phyloP scores from a whole-genome alignment of 228 moss, liverwort and hornwort species.

The Sphagnum magellanicum region DNA sequence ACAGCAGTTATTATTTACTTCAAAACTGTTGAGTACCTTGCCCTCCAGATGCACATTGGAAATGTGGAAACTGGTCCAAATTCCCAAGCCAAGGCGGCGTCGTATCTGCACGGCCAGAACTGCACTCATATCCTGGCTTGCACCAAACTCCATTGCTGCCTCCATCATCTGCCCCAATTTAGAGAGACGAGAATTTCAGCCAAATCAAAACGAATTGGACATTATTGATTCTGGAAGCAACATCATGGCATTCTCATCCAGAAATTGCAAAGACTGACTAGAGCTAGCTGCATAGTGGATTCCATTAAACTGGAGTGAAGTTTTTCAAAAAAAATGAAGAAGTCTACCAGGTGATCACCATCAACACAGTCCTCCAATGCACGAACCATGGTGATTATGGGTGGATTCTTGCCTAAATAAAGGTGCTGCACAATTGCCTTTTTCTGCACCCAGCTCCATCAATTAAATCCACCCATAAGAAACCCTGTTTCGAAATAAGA shows the following conservation, averaged over 20 bases:
- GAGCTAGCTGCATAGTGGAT: neutral
- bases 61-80: slow-evolving; percentile 76
- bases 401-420: slow-evolving; percentile 66
- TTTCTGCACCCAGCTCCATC: slow-evolving; percentile 37
- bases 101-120: slow-evolving; percentile 68
- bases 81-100: slow-evolving; percentile 71
- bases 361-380: slow-evolving; percentile 47
- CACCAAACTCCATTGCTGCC: slow-evolving; percentile 64
- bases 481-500: neutral
- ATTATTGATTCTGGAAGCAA: too few relatives aligned
- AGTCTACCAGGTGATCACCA: slow-evolving; percentile 76
- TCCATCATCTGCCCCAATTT: slow-evolving; percentile 55
- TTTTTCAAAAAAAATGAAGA: slow-evolving; percentile 4
- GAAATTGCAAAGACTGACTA: neutral
- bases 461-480: neutral
- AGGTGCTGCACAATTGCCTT: slow-evolving; percentile 60
- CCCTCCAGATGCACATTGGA: slow-evolving; percentile 72
- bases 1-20: neutral
- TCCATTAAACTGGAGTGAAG: neutral
- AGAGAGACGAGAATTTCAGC: too few relatives aligned
- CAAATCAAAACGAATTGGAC: too few relatives aligned
- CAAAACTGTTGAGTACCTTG: slow-evolving; percentile 32
- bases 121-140: slow-evolving; percentile 77
- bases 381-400: slow-evolving; percentile 54
- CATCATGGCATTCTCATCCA: too few relatives aligned